Conservation (phyloP, 2,329 filamentous ascomycete genomes). For the Aotearoamyces nothofagi region DNA sequence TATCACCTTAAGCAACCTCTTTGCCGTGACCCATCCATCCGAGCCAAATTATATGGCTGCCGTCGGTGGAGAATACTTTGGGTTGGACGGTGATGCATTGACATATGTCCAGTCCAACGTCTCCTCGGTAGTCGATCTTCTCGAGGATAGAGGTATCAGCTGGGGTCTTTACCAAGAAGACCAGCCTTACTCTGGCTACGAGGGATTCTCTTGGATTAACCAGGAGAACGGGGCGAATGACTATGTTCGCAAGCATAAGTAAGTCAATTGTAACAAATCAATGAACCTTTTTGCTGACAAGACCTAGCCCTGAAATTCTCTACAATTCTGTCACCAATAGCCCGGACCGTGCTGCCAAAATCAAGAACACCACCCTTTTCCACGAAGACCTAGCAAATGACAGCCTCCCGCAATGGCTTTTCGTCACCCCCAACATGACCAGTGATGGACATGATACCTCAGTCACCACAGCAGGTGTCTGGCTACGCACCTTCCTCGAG, state of each 20-base stretch:
- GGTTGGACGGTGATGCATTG: slow-evolving; percentile 55
- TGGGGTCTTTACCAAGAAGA: slow-evolving; percentile 69
- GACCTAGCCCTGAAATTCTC: slow-evolving; percentile 37
- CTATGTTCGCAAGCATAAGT: slow-evolving; percentile 77
- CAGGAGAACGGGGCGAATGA: slow-evolving; percentile 50
- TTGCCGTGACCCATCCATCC: slow-evolving; percentile 54
- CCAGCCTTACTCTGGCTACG: slow-evolving; percentile 59
- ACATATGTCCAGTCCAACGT: slow-evolving; percentile 41
- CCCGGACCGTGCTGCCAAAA: slow-evolving; percentile 43
- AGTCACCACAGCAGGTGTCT: slow-evolving; percentile 52
- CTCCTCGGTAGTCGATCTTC: slow-evolving; percentile 51
- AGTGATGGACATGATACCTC: slow-evolving; percentile 62
- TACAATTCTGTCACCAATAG: slow-evolving; percentile 49
- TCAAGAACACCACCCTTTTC: slow-evolving; percentile 63
- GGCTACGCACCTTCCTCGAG: slow-evolving; percentile 52
- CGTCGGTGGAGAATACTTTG: slow-evolving; percentile 58
- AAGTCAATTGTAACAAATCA: slow-evolving; percentile 18
- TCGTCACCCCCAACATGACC: slow-evolving; percentile 63
- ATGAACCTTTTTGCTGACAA: no score
- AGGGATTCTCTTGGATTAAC: slow-evolving; percentile 49
- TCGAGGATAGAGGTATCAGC: slow-evolving; percentile 46
- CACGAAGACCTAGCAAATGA: slow-evolving; percentile 46
- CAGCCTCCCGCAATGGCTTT: slow-evolving; percentile 55
- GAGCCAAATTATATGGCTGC: slow-evolving; percentile 63
- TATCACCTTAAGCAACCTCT: slow-evolving; percentile 43